Percentiles rank a stretch among this genome's conserved stretches.
Conservation (phyloP, 1,139 yeast genomes). For the Sugiyamaella xylanicola region DNA sequence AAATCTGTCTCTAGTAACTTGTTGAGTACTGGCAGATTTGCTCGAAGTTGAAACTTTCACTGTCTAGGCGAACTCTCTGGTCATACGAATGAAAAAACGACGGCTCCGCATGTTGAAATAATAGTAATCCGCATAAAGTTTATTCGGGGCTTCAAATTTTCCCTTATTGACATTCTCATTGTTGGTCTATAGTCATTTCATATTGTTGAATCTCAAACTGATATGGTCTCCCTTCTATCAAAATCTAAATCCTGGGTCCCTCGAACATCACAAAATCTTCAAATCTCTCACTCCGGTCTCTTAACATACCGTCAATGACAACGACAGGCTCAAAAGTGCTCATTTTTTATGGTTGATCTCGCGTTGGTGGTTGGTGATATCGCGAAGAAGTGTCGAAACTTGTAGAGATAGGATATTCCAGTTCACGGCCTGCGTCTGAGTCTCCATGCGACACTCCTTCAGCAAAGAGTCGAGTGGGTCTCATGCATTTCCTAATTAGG, state of each 20-base stretch:
- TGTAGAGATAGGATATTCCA: conserved; percentile 14
- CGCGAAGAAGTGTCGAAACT: conserved; percentile 21
- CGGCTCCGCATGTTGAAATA: too few species aligned
- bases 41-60: too few species aligned
- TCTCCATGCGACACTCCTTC: neutral
- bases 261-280: neutral
- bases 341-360: conserved; percentile 50
- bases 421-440: conserved; percentile 10
- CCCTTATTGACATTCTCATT: too few species aligned
- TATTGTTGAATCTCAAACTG: too few species aligned
- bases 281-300: neutral
- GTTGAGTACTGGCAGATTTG: too few species aligned
- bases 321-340: conserved; percentile 95
- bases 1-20: too few species aligned
- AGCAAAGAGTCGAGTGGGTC: conserved; percentile 17
- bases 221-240: too few species aligned
- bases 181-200: too few species aligned
- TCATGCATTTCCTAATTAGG: neutral
- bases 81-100: too few species aligned
- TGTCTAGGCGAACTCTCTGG: too few species aligned
- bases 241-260: neutral
- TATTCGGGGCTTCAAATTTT: too few species aligned
- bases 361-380: conserved; percentile 20
- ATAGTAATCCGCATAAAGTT: too few species aligned
- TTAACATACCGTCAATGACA: conserved; percentile 49